Base-by-base conservation (phyloP, 768 basidiomycete species). In the Xerocomus potaroensis region DNA sequence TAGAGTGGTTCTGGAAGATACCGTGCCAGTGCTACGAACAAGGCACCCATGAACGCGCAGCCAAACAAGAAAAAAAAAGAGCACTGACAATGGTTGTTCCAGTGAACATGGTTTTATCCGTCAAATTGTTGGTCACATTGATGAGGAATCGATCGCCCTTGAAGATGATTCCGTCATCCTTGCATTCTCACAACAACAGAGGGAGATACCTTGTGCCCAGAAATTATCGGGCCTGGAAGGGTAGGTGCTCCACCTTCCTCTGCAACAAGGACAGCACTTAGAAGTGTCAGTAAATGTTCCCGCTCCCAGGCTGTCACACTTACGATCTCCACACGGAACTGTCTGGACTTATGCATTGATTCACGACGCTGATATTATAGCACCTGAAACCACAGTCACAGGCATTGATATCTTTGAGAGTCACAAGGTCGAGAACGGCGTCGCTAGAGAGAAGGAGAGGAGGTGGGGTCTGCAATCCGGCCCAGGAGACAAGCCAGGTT, bases 211-310 rank as follows among this genome's bases (percentile, higher is more conserved):
- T 72, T 74, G 48, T 64, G 57, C 19, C 68, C 72, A 16, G 66
- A 61, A 39, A 75, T 69, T 7, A 70, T 55, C 0, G 70, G 67
- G 1, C 71, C 73, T 11, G 73, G 72, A 40, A 71, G 72, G 4
- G 57, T 41, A 5, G 68, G 46, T 31, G 35, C 38, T 6, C 40
- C 45, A 9, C 34, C 33, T 5, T 29, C 31, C 21, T 18, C 69
- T 24, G 67, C 72, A 12, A 65, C 67, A 26, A 73, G 57, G 9
- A 71, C 65, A 7, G 65, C 68, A 3, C 60, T 57, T 26, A 42
- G 63, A 60, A 27, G 14, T 22, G 10, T 34, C 38, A n/a, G 14
- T 14, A 8, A 27, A 6, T 6, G 4, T 11, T 18, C 27, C 9
- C n/a, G 12, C 16, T 11, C 5, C 15, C 23, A 16, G 22, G 7